Conservation (phyloP, 2,329 filamentous ascomycete genomes). For the Aspergillus ibericus region DNA sequence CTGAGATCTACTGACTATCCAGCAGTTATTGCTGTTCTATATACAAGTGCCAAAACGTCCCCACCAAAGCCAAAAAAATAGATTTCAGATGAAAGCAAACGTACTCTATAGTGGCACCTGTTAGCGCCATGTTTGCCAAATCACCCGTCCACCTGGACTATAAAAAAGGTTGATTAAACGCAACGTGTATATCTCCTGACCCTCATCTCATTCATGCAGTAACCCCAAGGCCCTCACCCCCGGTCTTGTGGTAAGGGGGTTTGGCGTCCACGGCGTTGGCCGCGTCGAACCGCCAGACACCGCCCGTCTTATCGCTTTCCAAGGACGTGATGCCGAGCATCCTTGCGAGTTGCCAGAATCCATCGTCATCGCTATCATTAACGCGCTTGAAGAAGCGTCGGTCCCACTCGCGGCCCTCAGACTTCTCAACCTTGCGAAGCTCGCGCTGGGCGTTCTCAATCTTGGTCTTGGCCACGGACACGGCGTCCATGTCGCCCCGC, state of each 20-base stretch:
- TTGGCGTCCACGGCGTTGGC: slow-evolving; percentile 49
- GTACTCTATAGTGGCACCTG: slow-evolving; percentile 8
- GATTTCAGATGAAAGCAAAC: slow-evolving; percentile 5
- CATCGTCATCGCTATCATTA: slow-evolving; percentile 37
- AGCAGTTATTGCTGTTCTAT: slow-evolving; percentile 5
- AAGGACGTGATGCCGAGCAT: slow-evolving; percentile 44
- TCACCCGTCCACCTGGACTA: not conserved
- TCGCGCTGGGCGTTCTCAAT: slow-evolving; percentile 88
- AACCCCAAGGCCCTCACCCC: slow-evolving; percentile 42
- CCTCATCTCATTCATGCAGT: slow-evolving; percentile 1
- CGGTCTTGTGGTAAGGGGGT: slow-evolving; percentile 45
- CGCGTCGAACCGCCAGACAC: slow-evolving; percentile 68
- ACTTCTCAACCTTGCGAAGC: slow-evolving; percentile 70
- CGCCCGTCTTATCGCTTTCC: slow-evolving; percentile 66
- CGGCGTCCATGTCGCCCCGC: slow-evolving; percentile 79
- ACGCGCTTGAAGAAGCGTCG: slow-evolving; percentile 71
- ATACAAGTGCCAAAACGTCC: slow-evolving; percentile 8
- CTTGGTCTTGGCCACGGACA: slow-evolving; percentile 75
- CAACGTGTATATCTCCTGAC: not conserved
- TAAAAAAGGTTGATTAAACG: slow-evolving; percentile 1
- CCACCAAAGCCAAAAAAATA: not conserved
- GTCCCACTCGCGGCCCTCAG: slow-evolving; percentile 76
- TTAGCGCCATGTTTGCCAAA: not conserved
- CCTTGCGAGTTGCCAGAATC: slow-evolving; percentile 46
- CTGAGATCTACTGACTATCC: not conserved